A percentile compares a stretch with the other conserved stretches of the same genome.
phyloP scores from a whole-genome alignment of 306 rosid genomes.

The Cucumis melo region DNA sequence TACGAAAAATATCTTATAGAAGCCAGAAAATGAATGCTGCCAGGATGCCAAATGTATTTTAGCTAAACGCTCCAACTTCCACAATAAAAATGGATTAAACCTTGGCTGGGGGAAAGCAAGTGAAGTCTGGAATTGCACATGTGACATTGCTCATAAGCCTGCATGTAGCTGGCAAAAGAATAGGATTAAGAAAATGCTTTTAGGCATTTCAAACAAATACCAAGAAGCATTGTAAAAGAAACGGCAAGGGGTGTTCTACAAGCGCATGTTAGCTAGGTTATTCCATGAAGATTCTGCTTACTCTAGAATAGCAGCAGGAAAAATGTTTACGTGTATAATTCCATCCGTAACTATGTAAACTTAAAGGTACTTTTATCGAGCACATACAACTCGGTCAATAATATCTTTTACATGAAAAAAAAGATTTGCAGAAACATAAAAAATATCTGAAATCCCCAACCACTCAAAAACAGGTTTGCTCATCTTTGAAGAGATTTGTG shows the following conservation, averaged over 20 bases:
- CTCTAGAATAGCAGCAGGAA: background rate
- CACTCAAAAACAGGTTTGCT: background rate
- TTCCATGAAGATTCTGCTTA: background rate
- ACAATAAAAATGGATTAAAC: constrained; percentile 33
- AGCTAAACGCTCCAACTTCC: background rate
- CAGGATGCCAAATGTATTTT: background rate
- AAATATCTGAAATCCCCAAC: background rate
- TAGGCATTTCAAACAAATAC: background rate
- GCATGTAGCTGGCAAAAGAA: constrained; percentile 58
- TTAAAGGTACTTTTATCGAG: background rate
- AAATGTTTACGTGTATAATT: background rate
- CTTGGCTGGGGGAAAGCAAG: constrained; percentile 92
- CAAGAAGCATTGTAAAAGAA: background rate
- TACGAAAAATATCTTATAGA: background rate
- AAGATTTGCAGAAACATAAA: background rate
- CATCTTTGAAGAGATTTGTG: background rate
- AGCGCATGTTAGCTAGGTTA: background rate
- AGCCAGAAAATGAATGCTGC: background rate
- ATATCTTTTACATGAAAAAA: background rate
- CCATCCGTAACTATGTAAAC: background rate
- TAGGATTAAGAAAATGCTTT: background rate
- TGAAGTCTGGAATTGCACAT: constrained; percentile 88
- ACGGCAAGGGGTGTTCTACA: background rate
- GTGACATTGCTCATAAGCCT: constrained; percentile 60
- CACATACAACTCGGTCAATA: background rate